Conservation (phyloP, 2,329 filamentous ascomycete species). For the Fonsecaea pugnacius region DNA sequence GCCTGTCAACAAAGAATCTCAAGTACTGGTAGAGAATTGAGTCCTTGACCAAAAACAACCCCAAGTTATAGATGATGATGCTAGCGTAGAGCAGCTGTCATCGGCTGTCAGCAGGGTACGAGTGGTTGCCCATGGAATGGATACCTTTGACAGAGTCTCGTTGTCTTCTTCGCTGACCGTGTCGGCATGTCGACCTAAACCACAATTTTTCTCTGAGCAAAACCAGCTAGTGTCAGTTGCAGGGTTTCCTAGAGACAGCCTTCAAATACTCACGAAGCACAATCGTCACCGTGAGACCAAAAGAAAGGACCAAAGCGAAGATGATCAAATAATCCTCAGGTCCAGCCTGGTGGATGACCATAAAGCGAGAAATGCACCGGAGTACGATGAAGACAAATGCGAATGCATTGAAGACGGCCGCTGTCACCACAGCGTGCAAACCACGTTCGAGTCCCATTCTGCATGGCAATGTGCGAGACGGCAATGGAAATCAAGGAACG, state of each 20-base stretch:
- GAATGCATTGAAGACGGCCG: constrained; percentile 24
- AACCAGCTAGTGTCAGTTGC: not conserved
- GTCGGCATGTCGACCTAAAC: constrained; percentile 27
- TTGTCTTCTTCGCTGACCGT: constrained; percentile 26
- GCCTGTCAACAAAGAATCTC: constrained; percentile 40
- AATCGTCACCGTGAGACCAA: constrained; percentile 26
- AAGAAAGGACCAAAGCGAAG: constrained; percentile 23
- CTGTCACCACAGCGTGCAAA: constrained; percentile 30
- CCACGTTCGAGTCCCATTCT: constrained; percentile 28
- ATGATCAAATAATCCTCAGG: constrained; percentile 30
- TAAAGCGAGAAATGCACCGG: constrained; percentile 28
- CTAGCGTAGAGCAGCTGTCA: constrained; percentile 28
- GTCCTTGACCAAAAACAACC: constrained; percentile 42
- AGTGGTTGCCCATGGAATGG: not conserved
- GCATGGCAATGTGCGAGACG: not conserved
- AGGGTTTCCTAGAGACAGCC: not conserved
- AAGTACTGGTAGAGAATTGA: constrained; percentile 42
- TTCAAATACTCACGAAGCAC: constrained; percentile 21
- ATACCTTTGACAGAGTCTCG: constrained; percentile 26
- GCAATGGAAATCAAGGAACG: not conserved
- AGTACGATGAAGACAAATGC: constrained; percentile 26
- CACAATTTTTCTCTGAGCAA: constrained; percentile 25
- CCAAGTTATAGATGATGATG: constrained; percentile 44
- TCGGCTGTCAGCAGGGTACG: constrained; percentile 3
- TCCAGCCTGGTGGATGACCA: constrained; percentile 25